Evolutionary conservation across 495 filamentous ascomycete genomes (phyloP), one percentile per base, ranked within the genome.

Genomic region (Tirmania nivea): DNA sequence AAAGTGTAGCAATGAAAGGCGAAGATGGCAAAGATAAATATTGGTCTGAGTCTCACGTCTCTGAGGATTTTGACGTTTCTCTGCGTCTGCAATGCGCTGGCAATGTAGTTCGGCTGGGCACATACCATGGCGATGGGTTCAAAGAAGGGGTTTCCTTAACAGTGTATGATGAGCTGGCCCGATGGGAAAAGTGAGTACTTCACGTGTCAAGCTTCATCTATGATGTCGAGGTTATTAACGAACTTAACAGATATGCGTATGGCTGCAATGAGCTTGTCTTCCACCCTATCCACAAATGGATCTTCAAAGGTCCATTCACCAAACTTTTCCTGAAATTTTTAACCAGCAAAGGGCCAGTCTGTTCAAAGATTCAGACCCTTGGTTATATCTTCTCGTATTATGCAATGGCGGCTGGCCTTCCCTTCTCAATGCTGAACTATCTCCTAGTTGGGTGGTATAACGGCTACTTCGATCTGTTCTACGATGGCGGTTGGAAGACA

Each of bases 311-410:
- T 0, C 82, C 81, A n/a, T 86, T 87, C 68, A 88, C 83, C 0
- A 75, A 73, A 10, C 70, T 88, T 19, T 88, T 88, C 74, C 73
- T 71, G 42, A 69, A 62, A 35, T 88, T 86, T 67, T 67, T 87
- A 47, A 70, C 71, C 61, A 81, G 78, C 60, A 76, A 76, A 63
- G 86, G 86, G 61, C 81, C 79, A 7, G 71, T 88, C 57, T 80
- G 81, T 6, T 83, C 79, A 52, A 88, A 88, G 66, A 67, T 86
- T 62, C 86, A 83, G 36, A 81, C 86, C 59, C 70, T 86, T 61
- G 82, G 82, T 0, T 88, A 88, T 63, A 82, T 88, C 56, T 83
- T 83, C 14, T 86, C 83, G 12, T 88, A 88, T 69, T 88, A 87
- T 65, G 83, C 83, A 52, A 80, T 88, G 54, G 83, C 74, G 20